Base-by-base conservation (phyloP, 73 alveolate genomes). In the Paramecium pentaurelia region DNA sequence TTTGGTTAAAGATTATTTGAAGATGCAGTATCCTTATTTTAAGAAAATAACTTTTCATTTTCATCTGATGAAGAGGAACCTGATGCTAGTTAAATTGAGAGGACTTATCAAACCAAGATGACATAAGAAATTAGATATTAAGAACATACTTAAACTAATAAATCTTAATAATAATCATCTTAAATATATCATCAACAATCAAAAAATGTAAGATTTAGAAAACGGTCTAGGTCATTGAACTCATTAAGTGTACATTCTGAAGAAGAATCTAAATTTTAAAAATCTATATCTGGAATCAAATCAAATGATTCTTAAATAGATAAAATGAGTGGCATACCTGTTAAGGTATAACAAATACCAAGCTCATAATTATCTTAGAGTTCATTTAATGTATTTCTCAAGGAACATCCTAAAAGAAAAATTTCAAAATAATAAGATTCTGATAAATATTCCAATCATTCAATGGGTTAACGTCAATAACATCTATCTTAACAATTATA, bases 1-100 rank as follows among this genome's bases (percentile, higher is more conserved):
- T 80, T 80, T 45, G 91, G 91, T 20, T 47, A 80, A 47, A 80
- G 77, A 80, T 49, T 80, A 80, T 80, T 80, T 80, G 91, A 80
- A 80, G 91, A 80, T 80, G 91, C 91, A 2, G 91, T 80, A 6
- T 80, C 91, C 7, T 45, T 80, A 80, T 80, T 42, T 80, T 27
- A 45, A 47, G 91, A 45, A 45, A 45, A 80, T 9, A 42, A 80
- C 30, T 80, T 45, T 45, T 42, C 91, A 25, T 80, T 20, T 4
- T 28, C 44, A 2, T 42, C 44, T 36, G 88, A 75, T 36, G 88
- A 75, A 64, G 84, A 64, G 1, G 91, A 49, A 22, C 54, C 47
- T 45, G 75, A 38, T 22, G 37, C 58, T 20, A 73, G 87, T 36
- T 11, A 73, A 73, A 14, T 73, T 14, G 60, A 73, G 36, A 73